Conservation (phyloP, 495 filamentous ascomycete species). For the Baudoinia panamericana region DNA sequence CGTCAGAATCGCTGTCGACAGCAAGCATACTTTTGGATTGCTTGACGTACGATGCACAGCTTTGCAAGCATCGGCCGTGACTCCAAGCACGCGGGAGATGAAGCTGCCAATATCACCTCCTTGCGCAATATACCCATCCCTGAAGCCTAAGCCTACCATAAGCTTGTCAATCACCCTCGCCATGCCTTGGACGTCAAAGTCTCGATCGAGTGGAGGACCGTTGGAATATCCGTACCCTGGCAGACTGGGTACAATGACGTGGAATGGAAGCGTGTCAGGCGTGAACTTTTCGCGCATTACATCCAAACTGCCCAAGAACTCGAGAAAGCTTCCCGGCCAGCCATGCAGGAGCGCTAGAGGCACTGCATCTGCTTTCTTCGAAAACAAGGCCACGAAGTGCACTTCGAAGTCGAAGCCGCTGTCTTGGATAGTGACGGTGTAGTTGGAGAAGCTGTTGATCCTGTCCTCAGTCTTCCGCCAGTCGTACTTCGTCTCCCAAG, state of each 20-base stretch:
- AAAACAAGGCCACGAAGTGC: conserved; percentile 53
- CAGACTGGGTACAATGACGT: conserved; percentile 51
- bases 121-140: conserved; percentile 46
- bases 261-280: conserved; percentile 45
- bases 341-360: conserved; percentile 49
- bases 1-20: neutral
- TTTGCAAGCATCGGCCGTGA: conserved; percentile 30
- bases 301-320: conserved; percentile 38
- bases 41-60: conserved; percentile 29
- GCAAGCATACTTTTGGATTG: neutral
- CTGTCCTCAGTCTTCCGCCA: conserved; percentile 25
- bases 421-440: conserved; percentile 36
- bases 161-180: conserved; percentile 42
- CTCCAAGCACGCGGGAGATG: conserved; percentile 35
- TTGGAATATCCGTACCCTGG: conserved; percentile 51
- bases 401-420: conserved; percentile 33
- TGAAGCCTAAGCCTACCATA: conserved; percentile 48
- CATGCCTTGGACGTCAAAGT: conserved; percentile 34
- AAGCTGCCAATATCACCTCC: conserved; percentile 54
- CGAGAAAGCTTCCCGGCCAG: conserved; percentile 49
- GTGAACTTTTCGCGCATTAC: conserved; percentile 40
- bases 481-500: conserved; percentile 38
- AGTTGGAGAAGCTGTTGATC: conserved; percentile 55
- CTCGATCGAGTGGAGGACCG: conserved; percentile 35
- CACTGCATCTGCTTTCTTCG: conserved; percentile 42